Evolutionary conservation across 805 yeast species (phyloP).

Genomic region (Barnettozyma vustinii): DNA sequence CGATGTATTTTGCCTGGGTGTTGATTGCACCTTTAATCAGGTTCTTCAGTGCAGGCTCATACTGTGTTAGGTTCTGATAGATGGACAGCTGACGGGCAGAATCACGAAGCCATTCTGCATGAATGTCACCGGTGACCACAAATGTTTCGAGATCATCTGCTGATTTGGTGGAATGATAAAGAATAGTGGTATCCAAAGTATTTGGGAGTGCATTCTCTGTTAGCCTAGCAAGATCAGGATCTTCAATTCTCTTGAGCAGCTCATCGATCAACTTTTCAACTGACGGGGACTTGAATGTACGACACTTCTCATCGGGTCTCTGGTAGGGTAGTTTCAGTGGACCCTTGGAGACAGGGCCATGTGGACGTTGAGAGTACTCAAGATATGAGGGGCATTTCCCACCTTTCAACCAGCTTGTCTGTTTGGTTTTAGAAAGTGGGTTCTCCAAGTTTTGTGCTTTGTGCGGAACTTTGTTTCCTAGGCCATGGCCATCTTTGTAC

Average conservation of each 20-base stretch:
- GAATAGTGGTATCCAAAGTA: conserved; percentile 80
- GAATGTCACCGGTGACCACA: conserved; percentile 87
- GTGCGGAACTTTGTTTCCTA: no score
- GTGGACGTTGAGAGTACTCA: conserved; percentile 43
- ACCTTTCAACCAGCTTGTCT: background rate
- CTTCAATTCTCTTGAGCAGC: conserved; percentile 42
- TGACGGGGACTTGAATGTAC: conserved; percentile 60
- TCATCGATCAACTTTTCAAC: conserved; percentile 58
- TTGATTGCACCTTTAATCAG: conserved; percentile 74
- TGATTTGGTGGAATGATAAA: conserved; percentile 48
- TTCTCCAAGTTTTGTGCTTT: background rate
- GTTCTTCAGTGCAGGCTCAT: conserved; percentile 44
- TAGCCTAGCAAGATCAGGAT: conserved; percentile 65
- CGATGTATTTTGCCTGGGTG: conserved; percentile 65
- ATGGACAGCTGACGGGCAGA: conserved; percentile 78
- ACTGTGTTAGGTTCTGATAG: conserved; percentile 54
- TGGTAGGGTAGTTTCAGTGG: conserved; percentile 56
- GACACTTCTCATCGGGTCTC: conserved; percentile 67
- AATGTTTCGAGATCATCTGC: conserved; percentile 44
- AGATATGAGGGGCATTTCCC: conserved; percentile 55
- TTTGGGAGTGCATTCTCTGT: conserved; percentile 84
- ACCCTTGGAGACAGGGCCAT: conserved; percentile 61
- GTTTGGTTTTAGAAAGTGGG: background rate
- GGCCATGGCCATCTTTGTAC: background rate
- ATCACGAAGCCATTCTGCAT: conserved; percentile 91